Evolutionary conservation across 179 eudicot species (phyloP).

Genomic region (Patellifolia procumbens): DNA sequence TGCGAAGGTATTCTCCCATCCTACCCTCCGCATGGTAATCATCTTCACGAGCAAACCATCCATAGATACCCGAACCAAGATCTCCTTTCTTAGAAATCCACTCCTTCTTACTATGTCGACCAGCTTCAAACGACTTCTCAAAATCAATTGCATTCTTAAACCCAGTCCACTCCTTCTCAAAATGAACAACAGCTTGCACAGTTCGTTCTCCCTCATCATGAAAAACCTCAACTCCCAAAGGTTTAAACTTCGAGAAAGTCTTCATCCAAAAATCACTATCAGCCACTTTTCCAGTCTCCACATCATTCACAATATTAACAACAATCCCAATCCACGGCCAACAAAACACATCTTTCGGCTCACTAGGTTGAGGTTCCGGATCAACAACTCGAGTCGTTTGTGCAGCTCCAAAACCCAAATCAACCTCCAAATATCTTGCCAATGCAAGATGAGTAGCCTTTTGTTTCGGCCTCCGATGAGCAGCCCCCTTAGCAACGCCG

Average conservation of each 20-base stretch:
- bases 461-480: background rate
- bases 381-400: no score
- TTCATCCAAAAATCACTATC: background rate
- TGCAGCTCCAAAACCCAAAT: no score
- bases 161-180: conserved; percentile 59
- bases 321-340: background rate
- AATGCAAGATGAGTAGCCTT: background rate
- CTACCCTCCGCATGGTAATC: conserved; percentile 45
- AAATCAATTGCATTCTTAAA: conserved; percentile 56
- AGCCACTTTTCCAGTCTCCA: no score
- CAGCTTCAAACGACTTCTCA: conserved; percentile 54
- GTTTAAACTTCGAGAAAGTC: background rate
- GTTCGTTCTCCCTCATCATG: conserved; percentile 24
- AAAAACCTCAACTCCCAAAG: background rate
- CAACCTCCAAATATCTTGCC: no score
- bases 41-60: conserved; percentile 64
- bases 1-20: conserved; percentile 53
- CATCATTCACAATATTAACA: background rate
- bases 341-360: background rate
- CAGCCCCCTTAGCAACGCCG: no score
- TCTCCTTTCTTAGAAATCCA: conserved; percentile 27
- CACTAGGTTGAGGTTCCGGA: no score
- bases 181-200: conserved; percentile 44
- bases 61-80: conserved; percentile 44
- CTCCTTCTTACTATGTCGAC: conserved; percentile 52